Evolutionary conservation across 345 rosid genomes (phyloP).

Genomic region (Syzygium oleosum): DNA sequence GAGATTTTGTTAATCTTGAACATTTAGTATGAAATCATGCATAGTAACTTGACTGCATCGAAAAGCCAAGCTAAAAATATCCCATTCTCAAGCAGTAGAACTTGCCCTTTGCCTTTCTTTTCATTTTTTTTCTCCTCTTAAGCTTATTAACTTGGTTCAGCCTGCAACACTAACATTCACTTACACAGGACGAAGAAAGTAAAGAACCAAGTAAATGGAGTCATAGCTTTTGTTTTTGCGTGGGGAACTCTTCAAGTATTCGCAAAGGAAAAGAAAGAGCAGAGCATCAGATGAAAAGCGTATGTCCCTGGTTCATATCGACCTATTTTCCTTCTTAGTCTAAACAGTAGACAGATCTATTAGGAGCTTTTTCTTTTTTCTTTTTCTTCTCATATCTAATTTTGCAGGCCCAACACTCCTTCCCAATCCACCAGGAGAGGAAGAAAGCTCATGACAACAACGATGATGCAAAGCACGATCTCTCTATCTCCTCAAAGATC

Average conservation of each 20-base stretch:
- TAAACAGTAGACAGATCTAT: background rate
- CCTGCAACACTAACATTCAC: background rate
- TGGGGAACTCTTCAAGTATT: background rate
- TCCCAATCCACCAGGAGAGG: background rate
- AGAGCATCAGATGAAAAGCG: background rate
- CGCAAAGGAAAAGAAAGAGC: background rate
- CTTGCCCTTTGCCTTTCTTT: background rate
- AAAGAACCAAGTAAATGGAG: slow-evolving; percentile 1
- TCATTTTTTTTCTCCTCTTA: background rate
- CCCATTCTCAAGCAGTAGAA: background rate
- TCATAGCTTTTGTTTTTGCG: slow-evolving; percentile 1
- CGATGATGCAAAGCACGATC: background rate
- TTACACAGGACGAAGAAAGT: slow-evolving; percentile 3
- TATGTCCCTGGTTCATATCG: background rate
- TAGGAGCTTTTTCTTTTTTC: background rate
- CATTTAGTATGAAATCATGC: background rate
- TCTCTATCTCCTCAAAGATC: slow-evolving; percentile 12
- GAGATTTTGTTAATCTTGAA: background rate
- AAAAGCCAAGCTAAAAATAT: background rate
- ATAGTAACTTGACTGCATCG: background rate
- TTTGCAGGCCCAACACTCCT: background rate
- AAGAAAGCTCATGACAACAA: background rate
- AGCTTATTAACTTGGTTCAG: background rate
- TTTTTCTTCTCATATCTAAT: background rate
- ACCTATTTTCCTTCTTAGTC: slow-evolving; percentile 4